These are phyloP conservation scores for Gomphus bonarii DNA, from an alignment of 1,284 basidiomycete species.

Conservation along the genomic window DNA sequence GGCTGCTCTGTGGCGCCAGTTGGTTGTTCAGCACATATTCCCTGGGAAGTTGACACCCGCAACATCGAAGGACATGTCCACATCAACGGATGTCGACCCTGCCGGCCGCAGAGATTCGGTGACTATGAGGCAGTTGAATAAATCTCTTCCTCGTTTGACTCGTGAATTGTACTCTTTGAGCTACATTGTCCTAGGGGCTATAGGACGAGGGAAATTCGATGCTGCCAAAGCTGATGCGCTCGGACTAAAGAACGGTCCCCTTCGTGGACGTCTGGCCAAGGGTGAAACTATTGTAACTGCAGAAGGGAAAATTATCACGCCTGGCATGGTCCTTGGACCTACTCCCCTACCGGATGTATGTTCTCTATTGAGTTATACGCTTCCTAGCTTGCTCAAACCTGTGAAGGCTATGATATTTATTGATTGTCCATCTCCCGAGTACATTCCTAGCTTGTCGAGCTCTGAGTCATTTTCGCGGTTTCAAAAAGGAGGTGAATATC, in stretches of 20 bases:
- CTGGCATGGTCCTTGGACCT: slow-evolving; percentile 27
- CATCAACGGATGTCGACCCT: neutral
- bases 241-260: slow-evolving; percentile 53
- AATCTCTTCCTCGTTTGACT: slow-evolving; percentile 10
- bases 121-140: neutral
- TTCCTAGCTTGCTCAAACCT: slow-evolving; percentile 14
- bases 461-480: slow-evolving; percentile 40
- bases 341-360: slow-evolving; percentile 25
- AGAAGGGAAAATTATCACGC: slow-evolving; percentile 23
- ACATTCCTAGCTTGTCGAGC: slow-evolving; percentile 48
- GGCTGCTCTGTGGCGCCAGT: slow-evolving; percentile 41
- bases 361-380: neutral
- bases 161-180: slow-evolving; percentile 19
- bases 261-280: slow-evolving; percentile 33
- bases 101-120: neutral
- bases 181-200: slow-evolving; percentile 73
- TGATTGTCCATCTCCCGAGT: slow-evolving; percentile 47
- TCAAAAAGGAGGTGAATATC: slow-evolving; percentile 30
- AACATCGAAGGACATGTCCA: neutral
- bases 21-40: slow-evolving; percentile 48
- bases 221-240: slow-evolving; percentile 52
- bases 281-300: slow-evolving; percentile 48
- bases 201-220: slow-evolving; percentile 82
- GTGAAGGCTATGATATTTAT: slow-evolving; percentile 47
- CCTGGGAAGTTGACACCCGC: slow-evolving; percentile 24